These are phyloP conservation scores for Chlorella vulgaris DNA, from an alignment of 139 green algal genomes.

Conservation along the genomic window DNA sequence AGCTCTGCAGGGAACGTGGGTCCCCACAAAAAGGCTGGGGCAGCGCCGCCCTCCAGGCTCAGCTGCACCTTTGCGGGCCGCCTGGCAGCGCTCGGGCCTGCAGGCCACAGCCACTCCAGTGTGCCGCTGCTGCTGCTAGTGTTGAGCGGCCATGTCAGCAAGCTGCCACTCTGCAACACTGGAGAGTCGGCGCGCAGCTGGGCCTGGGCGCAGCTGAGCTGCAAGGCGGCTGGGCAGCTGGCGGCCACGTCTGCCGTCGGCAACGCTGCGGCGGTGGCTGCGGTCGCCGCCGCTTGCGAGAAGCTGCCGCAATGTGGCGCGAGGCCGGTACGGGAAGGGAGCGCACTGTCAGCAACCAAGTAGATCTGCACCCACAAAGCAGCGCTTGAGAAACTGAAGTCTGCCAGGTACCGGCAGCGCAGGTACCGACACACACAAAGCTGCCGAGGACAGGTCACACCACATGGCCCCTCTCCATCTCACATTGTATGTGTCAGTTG, in stretches of 20 bases:
- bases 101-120: neutral
- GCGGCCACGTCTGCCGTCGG: neutral
- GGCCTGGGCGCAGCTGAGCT: conserved; percentile 24
- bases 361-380: conserved; percentile 33
- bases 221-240: neutral
- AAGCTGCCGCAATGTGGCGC: conserved; percentile 14
- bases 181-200: conserved; percentile 14
- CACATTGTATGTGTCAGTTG: conserved; percentile 34
- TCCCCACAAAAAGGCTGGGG: conserved; percentile 23
- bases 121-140: neutral
- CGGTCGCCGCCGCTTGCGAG: neutral
- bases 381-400: neutral
- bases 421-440: no score
- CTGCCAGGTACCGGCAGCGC: neutral
- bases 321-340: conserved; percentile 40
- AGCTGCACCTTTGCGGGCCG: conserved; percentile 26
- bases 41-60: neutral
- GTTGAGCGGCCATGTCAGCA: conserved; percentile 14
- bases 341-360: conserved; percentile 35
- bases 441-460: no score
- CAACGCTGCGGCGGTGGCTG: conserved; percentile 11
- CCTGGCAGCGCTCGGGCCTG: neutral
- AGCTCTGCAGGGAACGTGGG: conserved; percentile 22
- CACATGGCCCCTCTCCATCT: neutral
- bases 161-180: conserved; percentile 29